Base-by-base conservation (phyloP, 1,139 yeast species). In the Candida tunisiensis region DNA sequence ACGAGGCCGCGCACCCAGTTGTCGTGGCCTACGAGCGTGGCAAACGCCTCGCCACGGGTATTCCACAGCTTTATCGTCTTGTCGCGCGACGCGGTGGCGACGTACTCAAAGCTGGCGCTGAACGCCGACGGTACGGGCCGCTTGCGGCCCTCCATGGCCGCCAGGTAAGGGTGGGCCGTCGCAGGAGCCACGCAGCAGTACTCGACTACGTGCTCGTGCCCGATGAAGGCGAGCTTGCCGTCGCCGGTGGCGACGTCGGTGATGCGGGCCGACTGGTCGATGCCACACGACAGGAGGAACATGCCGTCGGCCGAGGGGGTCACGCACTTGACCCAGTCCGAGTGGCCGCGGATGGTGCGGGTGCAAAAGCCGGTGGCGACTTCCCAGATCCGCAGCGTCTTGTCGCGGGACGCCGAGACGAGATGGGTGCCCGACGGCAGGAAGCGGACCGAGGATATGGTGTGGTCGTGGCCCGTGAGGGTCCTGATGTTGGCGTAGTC, bases 381-480 rank as follows among this genome's bases (percentile, higher is more conserved):
- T 43, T 82, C 91, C 95, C 95, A 85, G 2, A 75, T 49, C 35
- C 74, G 71, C 3, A 80, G 63, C 0, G 80, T 57, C 14, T 61
- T 62, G 47, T 85, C 96, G 34, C 95, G 60, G 3, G 93, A 79
- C 12, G 74, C 80, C 3, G 85, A 71, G 27, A 77, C 68, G 15
- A 82, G 48, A 21, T 53, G 57, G 11, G 48, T 46, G 3, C 63
- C 60, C 22, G 48, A 42, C 2, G 65, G 61, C 18, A 63, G 56
- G 46, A 78, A 75, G 15, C 58, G 55, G 8, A 80, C 55, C 2
- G 71, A 58, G 0, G 93, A 77, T 0, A 85, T 71, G 2, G 91
- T 72, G 48, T 83, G 94, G 35, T 83, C 93, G 50, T 85, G 96
- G n/a, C 95, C 95, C 1, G 72, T 55, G 13, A 85, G 53, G 1